phyloP scores from a whole-genome alignment of 1,284 basidiomycete genomes.

The Ustilago shanxiensis region DNA sequence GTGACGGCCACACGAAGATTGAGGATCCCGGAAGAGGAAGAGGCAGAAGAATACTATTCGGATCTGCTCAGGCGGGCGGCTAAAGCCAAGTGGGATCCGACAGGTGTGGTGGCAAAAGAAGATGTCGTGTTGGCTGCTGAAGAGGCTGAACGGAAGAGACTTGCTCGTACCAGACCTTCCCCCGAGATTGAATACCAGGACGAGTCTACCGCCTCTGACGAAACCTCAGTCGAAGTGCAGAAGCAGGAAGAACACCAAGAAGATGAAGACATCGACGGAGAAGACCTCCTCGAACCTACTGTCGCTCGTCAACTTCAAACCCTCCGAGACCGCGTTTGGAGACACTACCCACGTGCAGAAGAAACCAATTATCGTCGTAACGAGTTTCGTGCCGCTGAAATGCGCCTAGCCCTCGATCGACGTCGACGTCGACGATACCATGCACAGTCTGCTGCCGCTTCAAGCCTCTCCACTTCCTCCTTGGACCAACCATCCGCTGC shows the following conservation, averaged over 20 bases:
- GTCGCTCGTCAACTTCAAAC: constrained; percentile 42
- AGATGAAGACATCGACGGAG: constrained; percentile 36
- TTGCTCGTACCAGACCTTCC: constrained; percentile 19
- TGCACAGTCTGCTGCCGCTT: constrained; percentile 21
- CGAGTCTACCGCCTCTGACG: not conserved
- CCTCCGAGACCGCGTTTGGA: constrained; percentile 64
- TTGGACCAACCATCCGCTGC: constrained; percentile 43
- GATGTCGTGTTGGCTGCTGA: constrained; percentile 40
- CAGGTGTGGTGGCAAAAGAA: constrained; percentile 40
- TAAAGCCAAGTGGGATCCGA: constrained; percentile 48
- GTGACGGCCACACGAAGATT: constrained; percentile 53
- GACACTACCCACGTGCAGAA: constrained; percentile 66
- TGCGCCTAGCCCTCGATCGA: constrained; percentile 57
- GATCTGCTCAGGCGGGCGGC: constrained; percentile 45
- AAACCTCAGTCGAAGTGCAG: not conserved
- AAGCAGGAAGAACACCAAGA: constrained; percentile 19
- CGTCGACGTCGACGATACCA: constrained; percentile 39
- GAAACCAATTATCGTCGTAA: constrained; percentile 63
- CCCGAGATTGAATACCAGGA: constrained; percentile 30
- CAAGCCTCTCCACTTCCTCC: constrained; percentile 12
- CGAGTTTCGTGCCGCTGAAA: constrained; percentile 61
- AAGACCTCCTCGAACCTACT: constrained; percentile 44
- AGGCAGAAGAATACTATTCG: constrained; percentile 54
- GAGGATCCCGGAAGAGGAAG: constrained; percentile 47
- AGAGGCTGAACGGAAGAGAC: constrained; percentile 20